These are phyloP conservation scores for Asterochloris erici DNA, from an alignment of 139 green algal genomes.

Conservation along the genomic window DNA sequence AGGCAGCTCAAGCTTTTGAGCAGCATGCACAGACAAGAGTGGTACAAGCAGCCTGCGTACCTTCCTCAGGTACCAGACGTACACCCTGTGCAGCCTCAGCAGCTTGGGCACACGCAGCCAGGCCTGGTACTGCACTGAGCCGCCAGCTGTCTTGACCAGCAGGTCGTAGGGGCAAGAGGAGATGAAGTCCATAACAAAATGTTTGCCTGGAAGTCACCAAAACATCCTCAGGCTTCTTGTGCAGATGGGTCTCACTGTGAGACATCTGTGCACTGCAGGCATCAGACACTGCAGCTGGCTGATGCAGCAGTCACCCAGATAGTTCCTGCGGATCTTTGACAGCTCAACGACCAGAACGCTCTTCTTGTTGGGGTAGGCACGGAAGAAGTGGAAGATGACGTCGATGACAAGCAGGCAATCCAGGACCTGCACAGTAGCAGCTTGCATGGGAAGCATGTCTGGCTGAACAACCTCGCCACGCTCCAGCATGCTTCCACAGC, in stretches of 20 bases:
- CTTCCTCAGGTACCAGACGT: slow-evolving; percentile 19
- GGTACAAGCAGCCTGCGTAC: neutral
- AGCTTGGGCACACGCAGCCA: slow-evolving; percentile 19
- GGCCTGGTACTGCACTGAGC: slow-evolving; percentile 9
- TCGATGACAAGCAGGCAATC: slow-evolving; percentile 21
- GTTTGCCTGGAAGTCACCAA: slow-evolving; percentile 7
- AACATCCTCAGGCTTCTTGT: neutral
- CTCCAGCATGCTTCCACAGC: neutral
- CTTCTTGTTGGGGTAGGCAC: slow-evolving; percentile 30
- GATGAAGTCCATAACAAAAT: slow-evolving; percentile 21
- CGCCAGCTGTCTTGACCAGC: slow-evolving; percentile 18
- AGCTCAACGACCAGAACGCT: slow-evolving; percentile 20
- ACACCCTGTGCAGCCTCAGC: slow-evolving; percentile 14
- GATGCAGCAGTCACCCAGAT: slow-evolving; percentile 10
- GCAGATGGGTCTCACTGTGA: neutral
- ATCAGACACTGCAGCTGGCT: neutral
- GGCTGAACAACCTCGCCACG: neutral
- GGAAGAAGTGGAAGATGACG: slow-evolving; percentile 26
- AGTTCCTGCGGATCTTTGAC: slow-evolving; percentile 16
- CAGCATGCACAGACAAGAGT: too few species aligned
- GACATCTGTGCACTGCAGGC: neutral
- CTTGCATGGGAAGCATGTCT: neutral
- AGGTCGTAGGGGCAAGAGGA: slow-evolving; percentile 17
- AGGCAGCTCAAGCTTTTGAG: too few species aligned
- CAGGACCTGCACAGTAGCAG: slow-evolving; percentile 2